phyloP scores from a whole-genome alignment of 495 filamentous ascomycete species.

The Parachaetomium inaequale region DNA sequence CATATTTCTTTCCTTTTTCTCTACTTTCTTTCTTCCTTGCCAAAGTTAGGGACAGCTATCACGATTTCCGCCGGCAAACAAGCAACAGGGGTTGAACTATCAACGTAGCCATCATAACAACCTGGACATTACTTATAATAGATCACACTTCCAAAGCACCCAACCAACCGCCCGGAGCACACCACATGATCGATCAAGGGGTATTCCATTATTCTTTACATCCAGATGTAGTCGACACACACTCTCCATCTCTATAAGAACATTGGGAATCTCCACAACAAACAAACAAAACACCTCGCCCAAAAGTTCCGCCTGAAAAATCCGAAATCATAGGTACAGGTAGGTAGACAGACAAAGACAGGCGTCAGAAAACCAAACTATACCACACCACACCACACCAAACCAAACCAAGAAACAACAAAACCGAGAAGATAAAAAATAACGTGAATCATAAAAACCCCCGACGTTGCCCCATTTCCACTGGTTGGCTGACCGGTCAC shows the following conservation, averaged over 20 bases:
- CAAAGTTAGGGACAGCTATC: too few species aligned
- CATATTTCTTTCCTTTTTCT: too few species aligned
- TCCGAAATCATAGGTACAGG: background rate
- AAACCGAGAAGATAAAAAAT: background rate
- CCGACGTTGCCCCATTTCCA: background rate
- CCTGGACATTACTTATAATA: too few species aligned
- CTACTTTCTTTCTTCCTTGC: too few species aligned
- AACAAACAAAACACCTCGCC: background rate
- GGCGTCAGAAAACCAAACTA: background rate
- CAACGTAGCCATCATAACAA: too few species aligned
- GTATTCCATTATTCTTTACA: background rate
- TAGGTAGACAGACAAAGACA: background rate
- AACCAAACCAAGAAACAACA: background rate
- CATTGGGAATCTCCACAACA: background rate
- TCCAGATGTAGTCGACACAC: background rate
- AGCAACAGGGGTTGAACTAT: too few species aligned
- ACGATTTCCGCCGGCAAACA: too few species aligned
- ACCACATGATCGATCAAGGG: background rate
- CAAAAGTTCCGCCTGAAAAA: background rate
- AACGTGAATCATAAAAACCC: background rate
- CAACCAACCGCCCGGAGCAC: background rate
- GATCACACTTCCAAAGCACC: background rate
- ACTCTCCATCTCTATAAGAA: background rate
- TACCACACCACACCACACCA: too few species aligned
- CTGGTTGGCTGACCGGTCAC: background rate